Conservation (phyloP, 2,329 filamentous ascomycete genomes). For the Scedosporium apiospermum region DNA sequence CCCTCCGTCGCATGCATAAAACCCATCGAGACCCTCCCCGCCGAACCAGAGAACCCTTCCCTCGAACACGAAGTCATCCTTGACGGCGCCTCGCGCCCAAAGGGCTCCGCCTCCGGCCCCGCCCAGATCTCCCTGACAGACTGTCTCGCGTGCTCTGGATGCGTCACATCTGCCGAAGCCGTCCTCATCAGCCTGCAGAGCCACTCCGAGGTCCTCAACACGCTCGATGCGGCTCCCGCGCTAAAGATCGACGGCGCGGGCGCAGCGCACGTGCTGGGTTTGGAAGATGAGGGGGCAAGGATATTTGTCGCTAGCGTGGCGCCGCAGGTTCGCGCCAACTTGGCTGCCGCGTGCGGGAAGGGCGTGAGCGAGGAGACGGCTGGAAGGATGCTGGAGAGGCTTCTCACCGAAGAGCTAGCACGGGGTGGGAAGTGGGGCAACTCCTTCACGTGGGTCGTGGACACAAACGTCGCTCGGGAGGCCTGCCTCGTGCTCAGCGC, state of each 20-base stretch:
- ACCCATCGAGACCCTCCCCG: slow-evolving; percentile 83
- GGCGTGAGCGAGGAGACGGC: slow-evolving; percentile 63
- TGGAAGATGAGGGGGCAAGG: slow-evolving; percentile 53
- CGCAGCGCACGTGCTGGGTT: slow-evolving; percentile 33
- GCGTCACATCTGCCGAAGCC: slow-evolving; percentile 93
- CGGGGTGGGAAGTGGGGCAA: slow-evolving; percentile 57
- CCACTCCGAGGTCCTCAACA: slow-evolving; percentile 79
- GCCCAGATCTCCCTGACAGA: slow-evolving; percentile 94
- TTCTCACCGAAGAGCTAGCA: slow-evolving; percentile 41
- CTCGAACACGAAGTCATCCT: slow-evolving; percentile 80
- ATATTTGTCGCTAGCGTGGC: slow-evolving; percentile 89
- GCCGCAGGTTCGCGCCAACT: slow-evolving; percentile 79
- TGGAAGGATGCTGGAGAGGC: slow-evolving; percentile 71
- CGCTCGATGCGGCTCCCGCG: slow-evolving; percentile 59
- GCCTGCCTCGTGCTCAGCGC: slow-evolving; percentile 73
- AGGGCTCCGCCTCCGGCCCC: slow-evolving; percentile 48
- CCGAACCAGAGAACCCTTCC: slow-evolving; percentile 20
- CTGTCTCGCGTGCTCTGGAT: slow-evolving; percentile 94
- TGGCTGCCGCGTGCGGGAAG: slow-evolving; percentile 73
- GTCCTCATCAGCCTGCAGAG: slow-evolving; percentile 94
- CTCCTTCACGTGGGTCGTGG: slow-evolving; percentile 79
- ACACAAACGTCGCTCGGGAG: slow-evolving; percentile 77
- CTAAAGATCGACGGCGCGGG: slow-evolving; percentile 28
- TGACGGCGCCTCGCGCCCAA: slow-evolving; percentile 63
- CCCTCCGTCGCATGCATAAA: slow-evolving; percentile 98